Conservation (phyloP, 805 yeast species). For the Metschnikowia dekortorum region DNA sequence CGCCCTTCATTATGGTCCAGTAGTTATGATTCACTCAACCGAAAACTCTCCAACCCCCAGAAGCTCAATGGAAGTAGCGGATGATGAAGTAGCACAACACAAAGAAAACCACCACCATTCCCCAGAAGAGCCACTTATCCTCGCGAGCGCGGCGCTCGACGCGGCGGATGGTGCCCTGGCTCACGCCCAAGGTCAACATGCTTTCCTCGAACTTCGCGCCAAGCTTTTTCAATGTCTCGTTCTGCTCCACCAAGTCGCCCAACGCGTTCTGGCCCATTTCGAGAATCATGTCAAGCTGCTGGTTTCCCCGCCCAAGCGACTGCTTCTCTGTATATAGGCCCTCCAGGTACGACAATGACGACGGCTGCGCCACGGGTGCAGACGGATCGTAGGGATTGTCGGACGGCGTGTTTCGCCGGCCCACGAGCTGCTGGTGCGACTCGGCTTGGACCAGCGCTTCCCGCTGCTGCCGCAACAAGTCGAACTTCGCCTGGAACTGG, state of each 20-base stretch:
- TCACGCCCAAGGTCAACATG: slow-evolving; percentile 79
- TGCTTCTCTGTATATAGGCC: slow-evolving; percentile 69
- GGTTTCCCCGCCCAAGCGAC: slow-evolving; percentile 62
- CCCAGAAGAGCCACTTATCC: slow-evolving; percentile 84
- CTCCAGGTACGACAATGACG: slow-evolving; percentile 43
- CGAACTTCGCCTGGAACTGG: slow-evolving; percentile 48
- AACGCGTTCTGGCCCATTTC: slow-evolving; percentile 86
- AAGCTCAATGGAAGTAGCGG: slow-evolving; percentile 53
- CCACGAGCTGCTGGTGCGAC: slow-evolving; percentile 51
- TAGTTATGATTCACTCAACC: no score
- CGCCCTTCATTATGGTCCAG: no score
- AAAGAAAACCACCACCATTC: slow-evolving; percentile 60
- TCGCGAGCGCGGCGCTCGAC: slow-evolving; percentile 79
- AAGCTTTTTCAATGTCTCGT: slow-evolving; percentile 60
- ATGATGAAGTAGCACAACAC: slow-evolving; percentile 64
- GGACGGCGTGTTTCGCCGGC: slow-evolving; percentile 39
- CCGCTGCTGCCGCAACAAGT: slow-evolving; percentile 49
- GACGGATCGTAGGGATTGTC: slow-evolving; percentile 49
- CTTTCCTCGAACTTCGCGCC: slow-evolving; percentile 62
- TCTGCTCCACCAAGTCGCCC: slow-evolving; percentile 83
- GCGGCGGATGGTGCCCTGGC: slow-evolving; percentile 73
- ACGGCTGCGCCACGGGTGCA: slow-evolving; percentile 16
- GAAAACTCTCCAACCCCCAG: no score
- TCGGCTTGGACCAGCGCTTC: slow-evolving; percentile 48
- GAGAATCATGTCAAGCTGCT: slow-evolving; percentile 81